These are phyloP conservation scores for Auriscalpium vulgare DNA, from an alignment of 768 basidiomycete genomes.

Conservation along the genomic window DNA sequence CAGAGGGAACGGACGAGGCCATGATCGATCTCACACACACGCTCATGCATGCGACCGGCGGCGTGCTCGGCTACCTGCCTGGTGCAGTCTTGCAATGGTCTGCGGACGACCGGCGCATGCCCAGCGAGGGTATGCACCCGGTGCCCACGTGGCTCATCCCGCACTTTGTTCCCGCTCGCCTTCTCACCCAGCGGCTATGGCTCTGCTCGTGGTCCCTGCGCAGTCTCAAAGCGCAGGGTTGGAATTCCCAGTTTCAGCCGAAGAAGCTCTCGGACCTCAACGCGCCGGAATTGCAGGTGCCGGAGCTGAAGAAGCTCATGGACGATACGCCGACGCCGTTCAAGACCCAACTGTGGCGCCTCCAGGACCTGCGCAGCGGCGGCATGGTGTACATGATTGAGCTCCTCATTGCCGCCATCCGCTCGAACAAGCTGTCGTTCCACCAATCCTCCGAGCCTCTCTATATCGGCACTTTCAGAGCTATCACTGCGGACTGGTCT, in stretches of 20 bases:
- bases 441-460: slow-evolving; percentile 2
- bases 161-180: slow-evolving; percentile 5
- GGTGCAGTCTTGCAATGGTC: slow-evolving; percentile 1
- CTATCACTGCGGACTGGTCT: slow-evolving; percentile 4
- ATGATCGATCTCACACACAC: not conserved
- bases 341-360: not conserved
- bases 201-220: slow-evolving; percentile 2
- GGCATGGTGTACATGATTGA: slow-evolving; percentile 7
- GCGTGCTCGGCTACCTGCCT: not conserved
- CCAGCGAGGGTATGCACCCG: not conserved
- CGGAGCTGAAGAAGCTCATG: not conserved
- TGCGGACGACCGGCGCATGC: not conserved
- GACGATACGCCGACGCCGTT: not conserved
- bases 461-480: slow-evolving; percentile 4
- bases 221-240: not conserved
- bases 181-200: slow-evolving; percentile 5
- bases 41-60: not conserved
- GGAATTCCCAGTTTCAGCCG: not conserved
- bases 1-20: not conserved
- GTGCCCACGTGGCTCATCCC: not conserved
- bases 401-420: slow-evolving; percentile 3
- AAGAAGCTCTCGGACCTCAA: slow-evolving; percentile 2
- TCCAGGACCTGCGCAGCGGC: not conserved
- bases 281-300: slow-evolving; percentile 1
- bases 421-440: not conserved